Base-by-base conservation (phyloP, 768 basidiomycete genomes). In the Hygrocybe coccinea region DNA sequence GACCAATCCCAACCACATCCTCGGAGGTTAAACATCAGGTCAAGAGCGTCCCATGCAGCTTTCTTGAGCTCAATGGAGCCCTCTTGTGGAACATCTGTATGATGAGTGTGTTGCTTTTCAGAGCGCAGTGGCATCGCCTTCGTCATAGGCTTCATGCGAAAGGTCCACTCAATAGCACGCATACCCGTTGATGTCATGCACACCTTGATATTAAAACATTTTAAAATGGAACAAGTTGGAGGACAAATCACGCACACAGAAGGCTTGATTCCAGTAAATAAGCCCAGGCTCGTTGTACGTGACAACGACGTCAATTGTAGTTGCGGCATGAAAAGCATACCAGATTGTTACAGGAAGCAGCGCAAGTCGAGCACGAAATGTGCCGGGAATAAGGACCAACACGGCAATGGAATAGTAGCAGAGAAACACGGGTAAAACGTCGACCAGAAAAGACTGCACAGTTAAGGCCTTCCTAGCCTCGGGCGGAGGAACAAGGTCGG, bases 1-100 rank as follows among this genome's bases (percentile, higher is more conserved):
- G 83, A 81, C 79, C 82, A 85, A 41, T 78, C 69, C 85, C 85
- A 87, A 12, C 81, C 83, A 45, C 72, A 62, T 6, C 85, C 86
- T 15, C 86, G 81, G 12, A 81, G 60, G 56, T 77, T 83, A 60
- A 68, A 70, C 22, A 57, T 59, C 17, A 87, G 73, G 52, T 86
- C 83, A 12, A 76, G 58, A 1, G 78, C 76, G 54, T 87, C 77
- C 52, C 52, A 54, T 17, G 24, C 36, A 11, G 52, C 41, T 6
- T 14, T 33, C 41, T 6, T 33, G 19, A 43, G 19, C 17, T 34
- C 43, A 3, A 17, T 5, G 11, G 44, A 12, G 11, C 22, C 17
- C 11, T n/a, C 11, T n/a, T n/a, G n/a, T n/a, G n/a, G n/a, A n/a
- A n/a, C n/a, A n/a, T n/a, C n/a, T n/a, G n/a, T n/a, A 12, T 12